Evolutionary conservation across 345 rosid genomes (phyloP), one percentile per base, ranked within the genome.

Genomic region (Sisymbrium altissimum): DNA sequence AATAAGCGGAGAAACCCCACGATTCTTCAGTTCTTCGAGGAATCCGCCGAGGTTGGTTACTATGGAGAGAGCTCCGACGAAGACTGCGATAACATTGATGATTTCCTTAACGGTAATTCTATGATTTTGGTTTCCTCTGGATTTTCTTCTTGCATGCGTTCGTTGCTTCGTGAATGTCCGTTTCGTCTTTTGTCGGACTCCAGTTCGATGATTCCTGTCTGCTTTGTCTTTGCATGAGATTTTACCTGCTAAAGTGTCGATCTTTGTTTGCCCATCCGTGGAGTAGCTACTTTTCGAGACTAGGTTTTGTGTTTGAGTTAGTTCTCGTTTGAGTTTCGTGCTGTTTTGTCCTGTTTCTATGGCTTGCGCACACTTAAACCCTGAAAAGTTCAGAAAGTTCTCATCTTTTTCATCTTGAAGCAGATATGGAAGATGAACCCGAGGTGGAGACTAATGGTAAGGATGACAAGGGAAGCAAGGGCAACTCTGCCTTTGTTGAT

Each of bases 11-110:
- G 71, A 68, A 81, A 77, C 35, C 81, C 78, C n/a, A 78, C 55
- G 4, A 87, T 87, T 32, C 85, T 89, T 56, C 86, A 83, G 81
- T 89, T 89, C 80, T 81, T 89, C 66, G 89, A 89, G 40, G 96
- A 87, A 44, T 54, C 83, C 8, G 86, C 90, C 9, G 89, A 62
- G 25, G 81, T 77, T 39, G 82, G 75, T 41, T 83, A 78, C 68
- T 81, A 66, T 18, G 85, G 79, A 14, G 75, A 71, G n/a, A 81
- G 88, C 69, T 80, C 75, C 35, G 85, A 78, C 9, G 74, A 76
- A 18, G 83, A 87, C 18, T 73, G 84, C 43, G 86, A 76, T 32
- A 27, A 27, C 4, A 61, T 75, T 2, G 63, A 80, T 66, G 81
- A 74, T 49, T 78, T 81, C 55, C 83, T 79, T 25, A 75, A 81